phyloP scores from a whole-genome alignment of 2,329 filamentous ascomycete genomes.

The Botrytis cinerea region DNA sequence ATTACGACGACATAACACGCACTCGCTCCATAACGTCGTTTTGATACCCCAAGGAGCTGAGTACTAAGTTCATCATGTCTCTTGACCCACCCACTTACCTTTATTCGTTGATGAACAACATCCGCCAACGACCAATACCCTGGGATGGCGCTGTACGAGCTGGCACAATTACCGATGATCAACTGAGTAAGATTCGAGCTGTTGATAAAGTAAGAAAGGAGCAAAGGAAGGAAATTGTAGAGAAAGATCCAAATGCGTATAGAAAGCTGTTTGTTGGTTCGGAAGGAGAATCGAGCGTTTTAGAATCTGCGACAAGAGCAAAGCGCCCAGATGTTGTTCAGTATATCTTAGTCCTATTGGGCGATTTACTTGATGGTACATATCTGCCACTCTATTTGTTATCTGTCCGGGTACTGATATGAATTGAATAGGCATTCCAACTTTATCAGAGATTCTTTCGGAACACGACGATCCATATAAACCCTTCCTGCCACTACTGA shows the following conservation, averaged over 20 bases:
- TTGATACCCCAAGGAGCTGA: constrained; percentile 25
- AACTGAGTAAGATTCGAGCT: constrained; percentile 92
- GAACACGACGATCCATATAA: constrained; percentile 76
- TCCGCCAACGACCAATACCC: constrained; percentile 90
- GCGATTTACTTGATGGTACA: constrained; percentile 82
- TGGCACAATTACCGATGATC: constrained; percentile 89
- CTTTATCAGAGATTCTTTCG: constrained; percentile 74
- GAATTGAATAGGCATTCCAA: constrained; percentile 67
- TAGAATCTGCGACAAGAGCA: constrained; percentile 70
- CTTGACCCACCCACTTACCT: constrained; percentile 89
- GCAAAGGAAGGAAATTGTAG: constrained; percentile 79
- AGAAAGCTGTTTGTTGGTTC: constrained; percentile 76
- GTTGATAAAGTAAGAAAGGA: constrained; percentile 97
- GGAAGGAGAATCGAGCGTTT: constrained; percentile 67
- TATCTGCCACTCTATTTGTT: background rate
- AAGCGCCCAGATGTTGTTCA: constrained; percentile 90
- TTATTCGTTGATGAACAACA: constrained; percentile 91
- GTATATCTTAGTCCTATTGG: constrained; percentile 87
- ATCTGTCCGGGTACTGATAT: constrained; percentile 19
- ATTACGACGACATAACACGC: constrained; percentile 5
- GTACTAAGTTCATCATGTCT: constrained; percentile 62
- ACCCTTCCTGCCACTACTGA: constrained; percentile 80
- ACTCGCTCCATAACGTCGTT: constrained; percentile 19
- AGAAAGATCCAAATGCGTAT: constrained; percentile 79
- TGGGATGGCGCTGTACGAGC: constrained; percentile 96